Evolutionary conservation across 352 stramenopile species (phyloP).

Genomic region (Pythium graminicola): DNA sequence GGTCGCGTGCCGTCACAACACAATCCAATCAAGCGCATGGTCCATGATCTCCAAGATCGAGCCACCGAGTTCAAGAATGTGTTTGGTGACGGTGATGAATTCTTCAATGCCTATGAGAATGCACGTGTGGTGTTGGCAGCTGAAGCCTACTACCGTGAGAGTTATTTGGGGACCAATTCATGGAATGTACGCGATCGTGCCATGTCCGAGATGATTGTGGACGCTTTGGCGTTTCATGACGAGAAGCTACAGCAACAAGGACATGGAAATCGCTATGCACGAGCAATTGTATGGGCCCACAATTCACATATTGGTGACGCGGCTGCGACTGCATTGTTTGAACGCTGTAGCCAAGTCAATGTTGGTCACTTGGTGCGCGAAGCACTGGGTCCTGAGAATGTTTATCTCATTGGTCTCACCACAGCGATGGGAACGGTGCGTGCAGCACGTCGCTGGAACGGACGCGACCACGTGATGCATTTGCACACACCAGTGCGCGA

Average conservation of each 20-base stretch:
- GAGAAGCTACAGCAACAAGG: constrained; percentile 23
- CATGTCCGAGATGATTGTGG: constrained; percentile 28
- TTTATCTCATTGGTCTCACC: constrained; percentile 27
- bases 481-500: constrained; percentile 18
- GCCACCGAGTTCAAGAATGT: constrained; percentile 26
- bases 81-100: constrained; percentile 31
- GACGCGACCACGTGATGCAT: constrained; percentile 22
- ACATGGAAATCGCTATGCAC: neutral
- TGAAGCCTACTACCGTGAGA: constrained; percentile 34
- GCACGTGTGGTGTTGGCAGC: constrained; percentile 26
- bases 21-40: constrained; percentile 25
- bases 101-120: constrained; percentile 33
- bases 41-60: constrained; percentile 22
- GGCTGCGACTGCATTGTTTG: constrained; percentile 21
- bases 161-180: constrained; percentile 21
- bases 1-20: constrained; percentile 20
- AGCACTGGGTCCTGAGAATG: constrained; percentile 17
- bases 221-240: constrained; percentile 27
- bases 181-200: constrained; percentile 35
- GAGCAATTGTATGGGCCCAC: constrained; percentile 32
- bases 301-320: constrained; percentile 33
- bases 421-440: constrained; percentile 26
- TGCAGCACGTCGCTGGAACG: constrained; percentile 26
- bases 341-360: constrained; percentile 25
- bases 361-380: constrained; percentile 28